phyloP scores from a whole-genome alignment of 202 grass and related monocot species.

The Zoysia matrella region DNA sequence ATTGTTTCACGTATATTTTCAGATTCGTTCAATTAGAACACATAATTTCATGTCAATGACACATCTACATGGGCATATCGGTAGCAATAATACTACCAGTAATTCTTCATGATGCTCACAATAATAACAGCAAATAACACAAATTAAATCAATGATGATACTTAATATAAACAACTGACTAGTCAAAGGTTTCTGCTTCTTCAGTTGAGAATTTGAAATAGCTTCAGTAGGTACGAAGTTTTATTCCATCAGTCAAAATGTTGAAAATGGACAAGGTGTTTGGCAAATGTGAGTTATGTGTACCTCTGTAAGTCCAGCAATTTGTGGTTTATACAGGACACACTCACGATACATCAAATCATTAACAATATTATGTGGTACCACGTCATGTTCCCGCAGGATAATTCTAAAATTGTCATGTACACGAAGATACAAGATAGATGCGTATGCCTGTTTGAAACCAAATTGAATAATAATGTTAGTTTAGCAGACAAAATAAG shows the following conservation, averaged over 20 bases:
- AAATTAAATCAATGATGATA: conserved; percentile 18
- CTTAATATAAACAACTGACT: conserved; percentile 4
- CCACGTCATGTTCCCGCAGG: conserved; percentile 68
- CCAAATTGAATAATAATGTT: conserved; percentile 43
- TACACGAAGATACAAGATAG: conserved; percentile 89
- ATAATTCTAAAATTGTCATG: conserved; percentile 85
- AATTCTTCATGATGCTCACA: conserved; percentile 10
- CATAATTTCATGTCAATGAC: background rate
- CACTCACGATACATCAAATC: conserved; percentile 96
- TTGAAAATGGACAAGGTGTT: conserved; percentile 28
- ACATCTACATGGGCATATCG: conserved; percentile 7
- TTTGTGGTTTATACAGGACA: conserved; percentile 86
- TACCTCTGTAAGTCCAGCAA: conserved; percentile 74
- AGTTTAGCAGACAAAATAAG: conserved; percentile 43
- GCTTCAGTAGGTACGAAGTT: conserved; percentile 3
- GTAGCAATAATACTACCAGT: background rate
- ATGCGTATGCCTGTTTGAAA: conserved; percentile 85
- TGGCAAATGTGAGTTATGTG: conserved; percentile 35
- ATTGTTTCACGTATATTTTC: conserved; percentile 8
- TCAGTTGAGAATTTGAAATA: conserved; percentile 24
- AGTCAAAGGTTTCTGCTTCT: conserved; percentile 7
- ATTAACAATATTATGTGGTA: conserved; percentile 74
- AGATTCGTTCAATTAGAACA: conserved; percentile 17
- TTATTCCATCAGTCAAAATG: conserved; percentile 18
- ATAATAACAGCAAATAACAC: conserved; percentile 22